Percentiles rank a stretch among this genome's conserved stretches.
phyloP scores from a whole-genome alignment of 306 rosid species.

The Rosa rugosa region DNA sequence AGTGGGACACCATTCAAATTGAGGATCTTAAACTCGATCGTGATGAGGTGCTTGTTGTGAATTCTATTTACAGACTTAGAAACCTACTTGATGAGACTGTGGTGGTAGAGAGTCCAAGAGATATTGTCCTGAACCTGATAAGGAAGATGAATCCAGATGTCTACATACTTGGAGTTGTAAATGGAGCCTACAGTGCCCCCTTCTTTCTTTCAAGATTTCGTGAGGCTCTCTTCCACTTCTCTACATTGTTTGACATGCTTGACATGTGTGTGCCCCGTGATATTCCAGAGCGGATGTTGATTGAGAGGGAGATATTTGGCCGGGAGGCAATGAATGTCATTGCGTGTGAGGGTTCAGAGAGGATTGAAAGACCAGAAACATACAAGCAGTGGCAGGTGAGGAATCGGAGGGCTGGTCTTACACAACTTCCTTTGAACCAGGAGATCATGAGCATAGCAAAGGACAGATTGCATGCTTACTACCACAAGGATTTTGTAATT shows the following conservation, averaged over 20 bases:
- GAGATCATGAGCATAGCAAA: conserved; percentile 30
- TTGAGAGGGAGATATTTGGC: conserved; percentile 38
- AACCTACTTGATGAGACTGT: conserved; percentile 44
- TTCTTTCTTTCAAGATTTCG: conserved; percentile 40
- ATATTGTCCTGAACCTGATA: conserved; percentile 30
- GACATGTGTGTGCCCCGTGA: conserved; percentile 32
- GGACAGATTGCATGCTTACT: conserved; percentile 25
- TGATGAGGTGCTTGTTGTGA: conserved; percentile 40
- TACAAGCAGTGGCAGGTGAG: conserved; percentile 41
- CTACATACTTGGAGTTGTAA: conserved; percentile 28
- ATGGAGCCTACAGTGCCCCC: conserved; percentile 39
- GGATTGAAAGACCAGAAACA: conserved; percentile 44
- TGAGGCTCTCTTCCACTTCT: conserved; percentile 45
- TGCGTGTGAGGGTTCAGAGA: conserved; percentile 43
- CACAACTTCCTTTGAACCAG: conserved; percentile 35
- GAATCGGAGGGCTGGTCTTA: conserved; percentile 31
- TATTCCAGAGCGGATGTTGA: conserved; percentile 36
- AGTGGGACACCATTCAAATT: conserved; percentile 40
- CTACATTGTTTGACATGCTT: conserved; percentile 40
- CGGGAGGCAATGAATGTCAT: conserved; percentile 42
- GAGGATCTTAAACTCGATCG: conserved; percentile 40
- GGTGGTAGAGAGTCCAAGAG: conserved; percentile 34
- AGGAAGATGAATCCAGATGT: conserved; percentile 38
- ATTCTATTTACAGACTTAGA: conserved; percentile 31
- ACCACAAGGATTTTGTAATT: conserved; percentile 39